phyloP scores from a whole-genome alignment of 306 rosid genomes.

The Trifolium pratense region DNA sequence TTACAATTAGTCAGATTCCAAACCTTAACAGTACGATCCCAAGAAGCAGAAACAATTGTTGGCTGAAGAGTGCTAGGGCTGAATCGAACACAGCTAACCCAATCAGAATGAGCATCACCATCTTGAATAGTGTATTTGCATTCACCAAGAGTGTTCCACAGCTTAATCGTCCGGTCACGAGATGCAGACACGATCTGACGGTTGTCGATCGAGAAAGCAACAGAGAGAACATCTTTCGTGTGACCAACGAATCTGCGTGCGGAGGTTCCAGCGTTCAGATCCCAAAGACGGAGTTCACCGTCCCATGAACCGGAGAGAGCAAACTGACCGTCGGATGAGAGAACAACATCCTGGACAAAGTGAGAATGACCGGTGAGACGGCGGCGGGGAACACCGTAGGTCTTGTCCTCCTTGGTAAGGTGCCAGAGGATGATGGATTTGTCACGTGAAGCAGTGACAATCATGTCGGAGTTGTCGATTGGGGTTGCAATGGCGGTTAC shows the following conservation, averaged over 20 bases:
- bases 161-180: conserved; percentile 94
- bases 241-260: conserved; percentile 94
- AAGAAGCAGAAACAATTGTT: conserved; percentile 78
- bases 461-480: conserved; percentile 86
- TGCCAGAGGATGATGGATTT: conserved; percentile 91
- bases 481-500: conserved; percentile 98
- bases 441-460: conserved; percentile 88
- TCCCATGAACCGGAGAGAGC: conserved; percentile 99
- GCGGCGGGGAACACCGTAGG: conserved; percentile 95
- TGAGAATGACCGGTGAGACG: conserved; percentile 90
- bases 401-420: conserved; percentile 85
- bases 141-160: conserved; percentile 97
- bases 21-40: conserved; percentile 72
- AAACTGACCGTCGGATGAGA: conserved; percentile 96
- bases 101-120: conserved; percentile 74
- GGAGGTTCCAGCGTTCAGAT: conserved; percentile 72
- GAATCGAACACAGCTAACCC: conserved; percentile 93
- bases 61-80: conserved; percentile 78
- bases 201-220: conserved; percentile 91
- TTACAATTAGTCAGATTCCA: conserved; percentile 93
- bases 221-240: conserved; percentile 93
- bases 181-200: conserved; percentile 99
- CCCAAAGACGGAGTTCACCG: conserved; percentile 99
- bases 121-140: conserved; percentile 94
- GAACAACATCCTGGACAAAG: conserved; percentile 92